Evolutionary conservation across 805 yeast genomes (phyloP).

Genomic region (Wickerhamiella vanderwaltii): DNA sequence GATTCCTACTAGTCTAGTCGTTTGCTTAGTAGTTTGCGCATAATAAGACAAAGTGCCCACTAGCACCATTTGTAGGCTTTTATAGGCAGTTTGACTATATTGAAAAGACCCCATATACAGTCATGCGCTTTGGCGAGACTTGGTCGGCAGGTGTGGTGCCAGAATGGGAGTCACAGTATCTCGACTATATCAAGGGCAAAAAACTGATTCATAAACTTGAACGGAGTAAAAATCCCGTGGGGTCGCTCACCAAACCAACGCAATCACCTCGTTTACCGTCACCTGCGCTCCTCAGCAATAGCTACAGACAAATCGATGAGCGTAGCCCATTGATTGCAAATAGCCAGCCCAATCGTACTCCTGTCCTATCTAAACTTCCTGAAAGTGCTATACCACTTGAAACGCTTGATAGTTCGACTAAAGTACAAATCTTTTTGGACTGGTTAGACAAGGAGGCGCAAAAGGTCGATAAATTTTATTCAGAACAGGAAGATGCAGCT

Average conservation of each 20-base stretch:
- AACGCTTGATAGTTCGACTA: constrained; percentile 20
- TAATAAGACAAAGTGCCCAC: too few species aligned
- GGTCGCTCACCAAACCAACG: background rate
- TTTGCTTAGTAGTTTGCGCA: too few species aligned
- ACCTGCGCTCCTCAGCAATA: constrained; percentile 25
- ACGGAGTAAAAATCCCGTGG: constrained; percentile 13
- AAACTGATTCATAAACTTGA: constrained; percentile 36
- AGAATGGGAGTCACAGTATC: constrained; percentile 34
- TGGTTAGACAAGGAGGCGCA: constrained; percentile 57
- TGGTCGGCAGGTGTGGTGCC: constrained; percentile 25
- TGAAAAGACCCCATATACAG: too few species aligned
- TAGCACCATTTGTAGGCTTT: too few species aligned
- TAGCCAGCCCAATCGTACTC: constrained; percentile 1
- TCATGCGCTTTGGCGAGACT: constrained; percentile 11
- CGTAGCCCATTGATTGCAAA: constrained; percentile 14
- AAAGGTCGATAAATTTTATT: constrained; percentile 52
- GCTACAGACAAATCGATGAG: constrained; percentile 3
- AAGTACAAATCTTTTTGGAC: constrained; percentile 37
- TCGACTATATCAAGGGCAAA: constrained; percentile 39
- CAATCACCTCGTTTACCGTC: constrained; percentile 16
- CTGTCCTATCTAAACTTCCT: background rate
- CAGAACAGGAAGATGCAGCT: constrained; percentile 46
- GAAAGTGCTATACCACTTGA: constrained; percentile 2
- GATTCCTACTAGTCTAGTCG: too few species aligned
- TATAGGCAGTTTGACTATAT: too few species aligned